Evolutionary conservation across 257 asterid genomes (phyloP), one percentile per base, ranked within the genome.

Genomic region (Nicotiana noctiflora): DNA sequence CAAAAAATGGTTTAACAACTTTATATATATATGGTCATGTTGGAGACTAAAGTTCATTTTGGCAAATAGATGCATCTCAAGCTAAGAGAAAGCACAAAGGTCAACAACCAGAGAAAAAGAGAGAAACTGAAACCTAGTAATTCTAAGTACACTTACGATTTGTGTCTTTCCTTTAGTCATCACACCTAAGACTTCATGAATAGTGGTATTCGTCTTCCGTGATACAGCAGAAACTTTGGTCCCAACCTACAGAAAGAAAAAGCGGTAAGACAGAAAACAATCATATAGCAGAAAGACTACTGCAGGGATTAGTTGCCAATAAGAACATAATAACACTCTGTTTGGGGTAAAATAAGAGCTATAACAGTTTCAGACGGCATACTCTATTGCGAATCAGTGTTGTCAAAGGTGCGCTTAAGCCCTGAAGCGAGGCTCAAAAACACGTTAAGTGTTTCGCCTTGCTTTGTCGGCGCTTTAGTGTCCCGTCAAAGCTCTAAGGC

Each of bases 141-240:
- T 14, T 72, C 59, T 17, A 80, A 63, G 66, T 17, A 86, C 66
- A 88, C 98, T 77, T 90, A 95, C 99, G 78, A 93, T 86, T 90
- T 95, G 99, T 12, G 95, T 92, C 79, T 86, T 80, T 80, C 95
- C 91, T 86, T 86, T 89, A 13, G 94, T 95, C 90, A 89, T 72
- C 83, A 95, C 96, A 76, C 99, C 99, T 86, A 95, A 84, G 80
- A 93, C 97, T 86, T 95, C 97, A 63, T 92, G 92, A 34, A 94
- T 90, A 51, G 98, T 95, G 13, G 99, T 93, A 83, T 93, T 89
- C 18, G 77, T 83, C 91, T 95, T 95, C 92, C 99, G 82, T 14
- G 98, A 95, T 82, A 95, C 99, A 76, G 97, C 99, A 29, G 98
- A 88, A 81, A 95, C 97, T 84, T 93, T 95, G 68, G 90, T 89